These are phyloP conservation scores for Prunus kanzakura DNA, from an alignment of 306 rosid genomes.

Conservation along the genomic window DNA sequence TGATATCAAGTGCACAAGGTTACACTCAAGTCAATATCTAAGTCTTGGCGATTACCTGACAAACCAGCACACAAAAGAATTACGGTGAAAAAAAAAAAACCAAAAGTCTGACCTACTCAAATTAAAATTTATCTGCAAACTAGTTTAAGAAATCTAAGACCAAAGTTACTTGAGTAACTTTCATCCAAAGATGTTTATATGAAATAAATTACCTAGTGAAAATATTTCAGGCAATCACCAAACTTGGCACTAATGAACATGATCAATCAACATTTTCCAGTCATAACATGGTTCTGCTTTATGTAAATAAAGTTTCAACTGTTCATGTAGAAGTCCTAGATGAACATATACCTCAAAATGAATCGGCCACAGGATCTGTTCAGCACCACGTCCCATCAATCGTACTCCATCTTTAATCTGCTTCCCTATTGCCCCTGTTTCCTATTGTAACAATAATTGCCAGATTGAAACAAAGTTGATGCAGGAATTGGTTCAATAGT, in stretches of 20 bases:
- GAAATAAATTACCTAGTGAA: background rate
- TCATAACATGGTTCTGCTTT: background rate
- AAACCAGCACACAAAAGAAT: background rate
- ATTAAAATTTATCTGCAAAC: too few relatives aligned
- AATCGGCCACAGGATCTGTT: conserved; percentile 85
- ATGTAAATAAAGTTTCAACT: background rate
- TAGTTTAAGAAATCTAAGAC: too few relatives aligned
- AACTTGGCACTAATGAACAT: background rate
- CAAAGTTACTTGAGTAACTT: too few relatives aligned
- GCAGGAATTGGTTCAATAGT: conserved; percentile 24
- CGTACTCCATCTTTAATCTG: conserved; percentile 89
- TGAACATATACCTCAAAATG: conserved; percentile 70
- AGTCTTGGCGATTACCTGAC: background rate
- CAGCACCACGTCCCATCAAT: conserved; percentile 97
- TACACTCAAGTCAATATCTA: background rate
- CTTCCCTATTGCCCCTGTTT: conserved; percentile 84
- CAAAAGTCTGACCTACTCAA: too few relatives aligned
- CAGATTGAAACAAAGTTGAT: conserved; percentile 26
- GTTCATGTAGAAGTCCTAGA: background rate
- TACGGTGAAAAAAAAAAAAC: too few relatives aligned
- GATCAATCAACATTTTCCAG: background rate
- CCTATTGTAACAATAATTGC: conserved; percentile 48
- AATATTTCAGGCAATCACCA: background rate
- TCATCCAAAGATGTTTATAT: background rate
- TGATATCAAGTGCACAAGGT: background rate